A percentile compares a stretch with the other conserved stretches of the same genome.
Evolutionary conservation across 2,329 filamentous ascomycete genomes (phyloP).

Genomic region (Ramularia endophylla): DNA sequence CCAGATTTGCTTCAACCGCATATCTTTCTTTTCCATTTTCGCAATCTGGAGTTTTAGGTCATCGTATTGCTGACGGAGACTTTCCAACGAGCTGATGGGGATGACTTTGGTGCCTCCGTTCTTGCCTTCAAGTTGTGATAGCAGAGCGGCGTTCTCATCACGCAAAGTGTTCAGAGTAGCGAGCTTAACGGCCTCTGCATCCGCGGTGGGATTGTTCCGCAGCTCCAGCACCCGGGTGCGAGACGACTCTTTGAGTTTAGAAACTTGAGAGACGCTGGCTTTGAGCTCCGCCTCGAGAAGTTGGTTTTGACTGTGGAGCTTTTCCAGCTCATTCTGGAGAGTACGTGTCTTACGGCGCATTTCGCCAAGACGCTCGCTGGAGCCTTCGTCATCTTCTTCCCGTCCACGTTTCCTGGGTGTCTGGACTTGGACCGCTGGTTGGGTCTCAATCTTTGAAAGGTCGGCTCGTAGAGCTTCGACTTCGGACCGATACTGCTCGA

Average conservation of each 20-base stretch:
- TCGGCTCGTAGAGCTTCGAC: conserved; percentile 68
- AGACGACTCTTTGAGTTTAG: conserved; percentile 58
- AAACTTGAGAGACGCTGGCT: conserved; percentile 67
- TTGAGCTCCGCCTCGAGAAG: conserved; percentile 70
- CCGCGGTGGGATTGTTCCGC: conserved; percentile 84
- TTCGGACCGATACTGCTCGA: conserved; percentile 81
- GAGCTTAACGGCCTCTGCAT: conserved; percentile 77
- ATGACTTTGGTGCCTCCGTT: conserved; percentile 55
- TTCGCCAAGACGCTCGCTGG: conserved; percentile 70
- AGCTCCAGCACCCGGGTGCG: conserved; percentile 79
- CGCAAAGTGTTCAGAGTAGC: conserved; percentile 70
- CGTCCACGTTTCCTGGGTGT: conserved; percentile 37
- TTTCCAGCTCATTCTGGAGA: conserved; percentile 69
- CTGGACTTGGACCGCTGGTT: conserved; percentile 43
- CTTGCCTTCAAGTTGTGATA: conserved; percentile 58
- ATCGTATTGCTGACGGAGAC: conserved; percentile 67
- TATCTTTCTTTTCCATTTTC: conserved; percentile 70
- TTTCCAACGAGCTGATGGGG: conserved; percentile 69
- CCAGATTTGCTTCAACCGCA: conserved; percentile 89
- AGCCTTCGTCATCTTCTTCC: conserved; percentile 47
- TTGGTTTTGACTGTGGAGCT: conserved; percentile 62
- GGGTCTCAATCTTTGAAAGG: conserved; percentile 58
- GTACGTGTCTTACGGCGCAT: conserved; percentile 82
- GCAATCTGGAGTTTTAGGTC: conserved; percentile 49
- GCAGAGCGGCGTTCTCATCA: conserved; percentile 69